Conservation (phyloP, 306 rosid genomes). For the Quercus aquifolioides region DNA sequence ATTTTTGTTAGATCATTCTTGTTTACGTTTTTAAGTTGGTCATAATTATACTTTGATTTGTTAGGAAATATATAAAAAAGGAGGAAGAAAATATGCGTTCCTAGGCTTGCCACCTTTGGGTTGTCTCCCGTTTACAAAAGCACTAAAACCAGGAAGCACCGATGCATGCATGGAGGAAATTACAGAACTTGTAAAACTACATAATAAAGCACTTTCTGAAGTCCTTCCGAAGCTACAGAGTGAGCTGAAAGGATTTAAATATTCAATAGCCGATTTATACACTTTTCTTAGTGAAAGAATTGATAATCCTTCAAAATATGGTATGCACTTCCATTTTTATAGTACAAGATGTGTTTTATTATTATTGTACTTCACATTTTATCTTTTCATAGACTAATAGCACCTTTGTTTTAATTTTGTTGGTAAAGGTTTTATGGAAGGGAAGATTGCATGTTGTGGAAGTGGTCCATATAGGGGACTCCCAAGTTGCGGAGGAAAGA, state of each 20-base stretch:
- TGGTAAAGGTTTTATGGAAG: too few species aligned
- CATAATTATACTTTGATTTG: not conserved
- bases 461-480: conserved; percentile 29
- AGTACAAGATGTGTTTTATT: too few species aligned
- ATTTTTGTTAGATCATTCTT: too few species aligned
- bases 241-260: not conserved
- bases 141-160: not conserved
- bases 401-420: too few species aligned
- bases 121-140: conserved; percentile 15
- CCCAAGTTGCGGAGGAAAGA: conserved; percentile 43
- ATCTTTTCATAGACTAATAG: too few species aligned
- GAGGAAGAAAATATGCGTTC: conserved; percentile 2
- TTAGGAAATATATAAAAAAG: not conserved
- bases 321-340: not conserved
- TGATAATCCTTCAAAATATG: not conserved
- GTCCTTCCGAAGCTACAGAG: conserved; percentile 15
- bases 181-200: conserved; percentile 20
- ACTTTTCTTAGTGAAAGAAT: not conserved
- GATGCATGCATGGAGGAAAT: conserved; percentile 21
- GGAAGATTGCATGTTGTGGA: too few species aligned
- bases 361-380: too few species aligned
- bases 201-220: conserved; percentile 13
- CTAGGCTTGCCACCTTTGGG: conserved; percentile 18
- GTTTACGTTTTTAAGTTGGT: not conserved
- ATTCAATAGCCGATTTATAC: not conserved